phyloP scores from a whole-genome alignment of 1,284 basidiomycete genomes.

The Melanopsichium pennsylvanicum region DNA sequence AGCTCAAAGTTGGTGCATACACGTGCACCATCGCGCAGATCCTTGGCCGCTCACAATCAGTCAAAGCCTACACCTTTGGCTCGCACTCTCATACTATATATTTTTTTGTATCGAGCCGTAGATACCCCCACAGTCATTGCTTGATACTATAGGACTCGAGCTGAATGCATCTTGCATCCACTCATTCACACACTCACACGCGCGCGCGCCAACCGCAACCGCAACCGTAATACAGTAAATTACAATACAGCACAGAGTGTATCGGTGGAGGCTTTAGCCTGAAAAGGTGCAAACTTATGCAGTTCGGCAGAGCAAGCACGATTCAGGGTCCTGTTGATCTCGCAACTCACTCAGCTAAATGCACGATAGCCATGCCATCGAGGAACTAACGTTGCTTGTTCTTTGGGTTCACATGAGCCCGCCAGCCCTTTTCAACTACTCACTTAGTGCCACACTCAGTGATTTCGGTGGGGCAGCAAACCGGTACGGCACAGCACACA shows the following conservation, averaged over 20 bases:
- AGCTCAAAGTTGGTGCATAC: not conserved
- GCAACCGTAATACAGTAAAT: no score
- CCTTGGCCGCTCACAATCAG: not conserved
- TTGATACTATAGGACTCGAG: no score
- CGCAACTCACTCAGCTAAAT: no score
- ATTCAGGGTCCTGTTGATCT: conserved; percentile 22
- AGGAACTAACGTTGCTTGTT: no score
- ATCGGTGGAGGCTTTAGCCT: not conserved
- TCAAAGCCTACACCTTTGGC: not conserved
- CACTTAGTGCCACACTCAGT: no score
- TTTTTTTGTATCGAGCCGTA: no score
- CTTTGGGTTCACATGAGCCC: no score
- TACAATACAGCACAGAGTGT: no score
- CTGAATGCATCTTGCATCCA: no score
- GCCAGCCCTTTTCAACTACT: no score
- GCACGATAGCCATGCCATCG: not conserved
- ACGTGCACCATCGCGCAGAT: conserved; percentile 9
- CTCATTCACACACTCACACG: not conserved
- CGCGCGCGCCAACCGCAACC: conserved; percentile 1
- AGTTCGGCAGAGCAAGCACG: not conserved
- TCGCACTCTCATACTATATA: not conserved
- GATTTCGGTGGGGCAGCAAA: no score
- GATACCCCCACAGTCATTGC: no score
- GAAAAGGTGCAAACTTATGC: not conserved
- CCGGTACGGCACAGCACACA: not conserved